Evolutionary conservation across 768 basidiomycete genomes (phyloP).

Genomic region (Naganishia kalamii): DNA sequence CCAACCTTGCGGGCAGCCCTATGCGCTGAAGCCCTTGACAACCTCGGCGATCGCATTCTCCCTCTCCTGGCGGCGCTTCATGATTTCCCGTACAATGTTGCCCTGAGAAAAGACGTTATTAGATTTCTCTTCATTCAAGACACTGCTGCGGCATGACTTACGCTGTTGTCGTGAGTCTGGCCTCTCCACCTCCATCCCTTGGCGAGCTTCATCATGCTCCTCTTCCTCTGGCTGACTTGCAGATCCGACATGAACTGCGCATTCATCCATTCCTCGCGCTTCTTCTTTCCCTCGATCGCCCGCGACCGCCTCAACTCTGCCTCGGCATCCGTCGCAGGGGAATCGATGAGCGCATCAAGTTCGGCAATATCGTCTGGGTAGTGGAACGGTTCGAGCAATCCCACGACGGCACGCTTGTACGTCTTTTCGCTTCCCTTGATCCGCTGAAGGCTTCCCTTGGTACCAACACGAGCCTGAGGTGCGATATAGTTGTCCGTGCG

Average conservation of each 20-base stretch:
- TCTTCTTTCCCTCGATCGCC: slow-evolving; percentile 50
- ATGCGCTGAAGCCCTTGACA: not conserved
- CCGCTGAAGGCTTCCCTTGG: slow-evolving; percentile 23
- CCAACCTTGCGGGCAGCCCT: not conserved
- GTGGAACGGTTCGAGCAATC: slow-evolving; percentile 86
- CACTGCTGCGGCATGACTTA: slow-evolving; percentile 42
- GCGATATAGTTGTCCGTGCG: slow-evolving; percentile 86
- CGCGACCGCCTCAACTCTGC: slow-evolving; percentile 9
- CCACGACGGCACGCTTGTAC: slow-evolving; percentile 88
- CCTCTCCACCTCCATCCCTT: slow-evolving; percentile 42
- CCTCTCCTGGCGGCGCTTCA: slow-evolving; percentile 51
- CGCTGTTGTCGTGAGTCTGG: slow-evolving; percentile 42
- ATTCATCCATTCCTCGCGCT: slow-evolving; percentile 57
- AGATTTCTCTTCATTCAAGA: slow-evolving; percentile 46
- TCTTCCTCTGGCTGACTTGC: slow-evolving; percentile 41
- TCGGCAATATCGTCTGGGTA: slow-evolving; percentile 77
- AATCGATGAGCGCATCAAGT: slow-evolving; percentile 51
- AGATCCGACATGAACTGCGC: slow-evolving; percentile 55
- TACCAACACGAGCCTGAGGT: slow-evolving; percentile 48
- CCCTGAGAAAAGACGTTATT: slow-evolving; percentile 27
- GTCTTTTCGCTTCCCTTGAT: slow-evolving; percentile 46
- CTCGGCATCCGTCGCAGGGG: not conserved
- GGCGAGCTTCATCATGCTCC: slow-evolving; percentile 43
- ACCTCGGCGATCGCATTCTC: slow-evolving; percentile 47
- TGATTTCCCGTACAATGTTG: slow-evolving; percentile 55